Conservation (phyloP, 1,284 basidiomycete genomes). For the Thelephora terrestris region DNA sequence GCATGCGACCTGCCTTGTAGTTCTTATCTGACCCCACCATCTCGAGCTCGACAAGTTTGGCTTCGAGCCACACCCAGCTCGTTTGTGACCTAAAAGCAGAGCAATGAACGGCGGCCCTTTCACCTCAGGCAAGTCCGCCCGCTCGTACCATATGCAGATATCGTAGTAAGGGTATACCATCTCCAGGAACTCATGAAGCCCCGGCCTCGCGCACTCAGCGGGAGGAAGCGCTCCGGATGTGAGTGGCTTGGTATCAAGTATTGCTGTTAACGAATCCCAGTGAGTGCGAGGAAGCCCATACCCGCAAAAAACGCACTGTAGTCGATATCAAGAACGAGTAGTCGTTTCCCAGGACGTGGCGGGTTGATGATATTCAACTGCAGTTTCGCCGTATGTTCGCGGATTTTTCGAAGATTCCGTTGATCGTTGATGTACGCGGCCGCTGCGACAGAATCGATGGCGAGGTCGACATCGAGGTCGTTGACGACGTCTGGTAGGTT, state of each 20-base stretch:
- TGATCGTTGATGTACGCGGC: conserved; percentile 58
- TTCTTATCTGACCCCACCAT: conserved; percentile 63
- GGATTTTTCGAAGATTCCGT: conserved; percentile 70
- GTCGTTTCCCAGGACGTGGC: conserved; percentile 63
- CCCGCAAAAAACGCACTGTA: conserved; percentile 48
- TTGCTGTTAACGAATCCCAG: conserved; percentile 31
- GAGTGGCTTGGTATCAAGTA: conserved; percentile 75
- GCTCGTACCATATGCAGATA: conserved; percentile 67
- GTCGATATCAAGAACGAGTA: conserved; percentile 83
- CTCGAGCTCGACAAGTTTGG: conserved; percentile 80
- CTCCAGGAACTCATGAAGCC: conserved; percentile 77
- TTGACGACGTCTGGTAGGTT: conserved; percentile 66
- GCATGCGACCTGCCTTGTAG: conserved; percentile 48
- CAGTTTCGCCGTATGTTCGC: conserved; percentile 58
- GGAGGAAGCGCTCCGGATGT: conserved; percentile 71
- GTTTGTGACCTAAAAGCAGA: conserved; percentile 59
- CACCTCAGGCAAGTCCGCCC: background rate
- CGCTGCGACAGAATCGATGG: conserved; percentile 47
- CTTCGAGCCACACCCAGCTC: conserved; percentile 87
- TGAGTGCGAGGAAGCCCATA: background rate
- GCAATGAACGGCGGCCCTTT: background rate
- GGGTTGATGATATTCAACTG: conserved; percentile 69
- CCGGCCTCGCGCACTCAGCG: conserved; percentile 71
- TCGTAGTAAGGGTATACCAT: conserved; percentile 76
- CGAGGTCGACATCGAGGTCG: conserved; percentile 73